Evolutionary conservation across 257 asterid genomes (phyloP).

Genomic region (Solanum peruvianum): DNA sequence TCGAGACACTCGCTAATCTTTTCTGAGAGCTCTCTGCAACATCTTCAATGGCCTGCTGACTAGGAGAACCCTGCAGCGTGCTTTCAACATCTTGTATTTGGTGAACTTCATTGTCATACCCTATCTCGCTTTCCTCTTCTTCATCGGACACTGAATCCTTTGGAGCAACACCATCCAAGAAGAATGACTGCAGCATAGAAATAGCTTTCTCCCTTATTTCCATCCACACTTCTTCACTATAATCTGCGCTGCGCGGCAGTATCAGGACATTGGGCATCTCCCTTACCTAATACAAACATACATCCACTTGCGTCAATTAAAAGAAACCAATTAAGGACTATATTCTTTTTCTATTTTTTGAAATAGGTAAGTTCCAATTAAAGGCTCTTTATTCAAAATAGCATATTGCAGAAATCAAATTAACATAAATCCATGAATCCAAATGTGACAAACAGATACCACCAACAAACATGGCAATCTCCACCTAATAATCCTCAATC

Average conservation of each 20-base stretch:
- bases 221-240: slow-evolving; percentile 99
- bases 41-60: slow-evolving; percentile 40
- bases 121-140: slow-evolving; percentile 57
- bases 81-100: slow-evolving; percentile 33
- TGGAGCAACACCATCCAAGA: slow-evolving; percentile 65
- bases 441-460: neutral
- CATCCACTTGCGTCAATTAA: neutral
- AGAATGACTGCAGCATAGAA: slow-evolving; percentile 69
- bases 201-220: slow-evolving; percentile 93
- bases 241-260: slow-evolving; percentile 99
- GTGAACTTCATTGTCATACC: slow-evolving; percentile 32
- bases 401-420: neutral
- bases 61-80: slow-evolving; percentile 47
- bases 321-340: slow-evolving; percentile 4
- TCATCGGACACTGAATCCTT: slow-evolving; percentile 76
- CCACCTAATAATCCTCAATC: neutral
- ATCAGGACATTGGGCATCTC: slow-evolving; percentile 99
- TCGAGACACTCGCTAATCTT: slow-evolving; percentile 35
- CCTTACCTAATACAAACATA: slow-evolving; percentile 43
- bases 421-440: neutral
- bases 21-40: slow-evolving; percentile 67
- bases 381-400: neutral
- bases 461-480: neutral
- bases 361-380: neutral
- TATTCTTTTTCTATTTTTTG: too few species aligned